Evolutionary conservation across 805 yeast genomes (phyloP).

Genomic region (Millerozyma miso): DNA sequence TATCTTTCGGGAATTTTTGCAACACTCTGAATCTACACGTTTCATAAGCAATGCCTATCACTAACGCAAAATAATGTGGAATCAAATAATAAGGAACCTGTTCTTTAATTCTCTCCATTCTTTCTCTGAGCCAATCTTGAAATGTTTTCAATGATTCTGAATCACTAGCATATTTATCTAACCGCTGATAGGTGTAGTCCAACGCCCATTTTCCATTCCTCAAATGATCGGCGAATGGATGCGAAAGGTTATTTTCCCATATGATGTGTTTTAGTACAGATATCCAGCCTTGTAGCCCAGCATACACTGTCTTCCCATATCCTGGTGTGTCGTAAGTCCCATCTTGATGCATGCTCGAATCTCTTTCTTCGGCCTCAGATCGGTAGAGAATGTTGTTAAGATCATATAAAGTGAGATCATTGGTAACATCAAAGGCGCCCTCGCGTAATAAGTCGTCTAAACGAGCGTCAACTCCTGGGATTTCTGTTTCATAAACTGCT

Average conservation of each 20-base stretch:
- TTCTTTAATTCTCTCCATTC: slow-evolving; percentile 56
- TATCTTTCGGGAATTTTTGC: slow-evolving; percentile 46
- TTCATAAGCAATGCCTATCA: slow-evolving; percentile 79
- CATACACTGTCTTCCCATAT: slow-evolving; percentile 70
- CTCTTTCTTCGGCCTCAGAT: slow-evolving; percentile 86
- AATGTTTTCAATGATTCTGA: slow-evolving; percentile 51
- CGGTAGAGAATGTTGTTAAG: slow-evolving; percentile 71
- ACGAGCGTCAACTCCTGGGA: slow-evolving; percentile 59
- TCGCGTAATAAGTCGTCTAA: slow-evolving; percentile 64
- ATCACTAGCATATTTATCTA: slow-evolving; percentile 47
- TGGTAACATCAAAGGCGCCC: slow-evolving; percentile 75
- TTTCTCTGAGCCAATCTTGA: slow-evolving; percentile 61
- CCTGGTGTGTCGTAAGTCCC: slow-evolving; percentile 77
- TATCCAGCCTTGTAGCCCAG: slow-evolving; percentile 94
- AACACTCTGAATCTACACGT: slow-evolving; percentile 72
- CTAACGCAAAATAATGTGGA: slow-evolving; percentile 83
- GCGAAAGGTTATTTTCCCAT: slow-evolving; percentile 70
- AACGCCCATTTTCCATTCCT: slow-evolving; percentile 88
- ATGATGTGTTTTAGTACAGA: slow-evolving; percentile 62
- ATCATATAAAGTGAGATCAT: slow-evolving; percentile 57
- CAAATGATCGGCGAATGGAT: slow-evolving; percentile 76
- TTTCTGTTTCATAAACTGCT: slow-evolving; percentile 71
- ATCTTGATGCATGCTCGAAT: slow-evolving; percentile 62
- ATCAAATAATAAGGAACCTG: slow-evolving; percentile 71
- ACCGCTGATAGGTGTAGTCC: slow-evolving; percentile 64